Evolutionary conservation across 73 alveolate species (phyloP).

Genomic region (Paraurostyla sp.): DNA sequence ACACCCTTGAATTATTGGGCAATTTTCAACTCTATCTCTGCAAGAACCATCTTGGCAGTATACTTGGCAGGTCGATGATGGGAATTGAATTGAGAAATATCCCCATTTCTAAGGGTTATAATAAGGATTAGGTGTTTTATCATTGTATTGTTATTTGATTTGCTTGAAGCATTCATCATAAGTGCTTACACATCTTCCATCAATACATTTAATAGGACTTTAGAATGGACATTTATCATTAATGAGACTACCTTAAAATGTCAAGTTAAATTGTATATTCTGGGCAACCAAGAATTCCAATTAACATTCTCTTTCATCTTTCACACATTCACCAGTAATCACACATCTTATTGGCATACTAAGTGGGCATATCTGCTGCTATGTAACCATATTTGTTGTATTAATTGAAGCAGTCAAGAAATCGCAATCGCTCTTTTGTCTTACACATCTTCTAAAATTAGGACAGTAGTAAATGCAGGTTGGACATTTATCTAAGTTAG

Average conservation of each 20-base stretch:
- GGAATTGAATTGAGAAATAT: too few species aligned
- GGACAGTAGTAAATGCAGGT: slow-evolving; percentile 58
- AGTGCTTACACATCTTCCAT: slow-evolving; percentile 38
- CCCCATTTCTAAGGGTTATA: slow-evolving; percentile 45
- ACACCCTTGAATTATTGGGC: slow-evolving; percentile 86
- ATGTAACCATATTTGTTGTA: not conserved
- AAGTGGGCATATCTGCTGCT: not conserved
- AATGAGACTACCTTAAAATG: not conserved
- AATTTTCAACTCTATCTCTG: slow-evolving; percentile 74
- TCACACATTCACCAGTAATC: slow-evolving; percentile 30
- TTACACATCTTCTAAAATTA: slow-evolving; percentile 15
- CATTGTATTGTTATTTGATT: not conserved
- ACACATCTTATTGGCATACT: slow-evolving; percentile 41
- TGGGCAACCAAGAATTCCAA: not conserved
- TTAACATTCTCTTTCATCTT: not conserved
- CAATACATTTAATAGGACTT: slow-evolving; percentile 74
- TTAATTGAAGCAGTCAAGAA: not conserved
- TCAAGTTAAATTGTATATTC: not conserved
- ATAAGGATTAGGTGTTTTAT: not conserved
- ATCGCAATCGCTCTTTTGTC: slow-evolving; percentile 25
- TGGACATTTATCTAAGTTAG: slow-evolving; percentile 70
- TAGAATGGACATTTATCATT: slow-evolving; percentile 67
- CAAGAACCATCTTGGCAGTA: slow-evolving; percentile 84
- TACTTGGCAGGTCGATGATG: slow-evolving; percentile 65
- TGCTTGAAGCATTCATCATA: slow-evolving; percentile 35